Base-by-base conservation (phyloP, 345 rosid species). In the Linum usitatissimum region DNA sequence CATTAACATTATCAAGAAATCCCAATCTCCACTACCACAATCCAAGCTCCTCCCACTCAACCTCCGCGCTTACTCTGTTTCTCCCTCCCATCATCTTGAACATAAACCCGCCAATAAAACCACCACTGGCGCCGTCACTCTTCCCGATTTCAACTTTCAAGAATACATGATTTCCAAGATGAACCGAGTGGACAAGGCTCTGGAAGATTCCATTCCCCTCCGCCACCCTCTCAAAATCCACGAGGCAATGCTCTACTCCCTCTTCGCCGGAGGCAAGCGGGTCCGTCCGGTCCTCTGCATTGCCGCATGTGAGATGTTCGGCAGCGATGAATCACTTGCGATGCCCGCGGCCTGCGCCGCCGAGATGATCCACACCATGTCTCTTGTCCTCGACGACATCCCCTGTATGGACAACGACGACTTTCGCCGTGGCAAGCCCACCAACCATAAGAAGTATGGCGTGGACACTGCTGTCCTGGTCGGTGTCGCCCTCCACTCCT, bases 391-490 rank as follows among this genome's bases (percentile, higher is more conserved):
- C 9, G 59, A 55, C 59, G 59, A 55, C 30, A 28, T 55, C 59
- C 59, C 59, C 6, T 55, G 59, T 19, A 55, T 55, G 59, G 59
- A 55, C 59, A 19, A 87, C 21, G 95, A 78, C 18, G 85, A 81
- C 64, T 64, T 85, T n/a, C 68, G 84, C 0, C 78, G 88, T 5
- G 88, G 91, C 4, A 77, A 73, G 75, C 95, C 85, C 6, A 77
- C 91, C 0, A 84, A 66, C 59, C 87, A 87, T 68, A 78, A 68
- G 61, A 79, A 66, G 5, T 87, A 69, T 6, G 87, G 87, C 0
- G 88, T 83, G 58, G 83, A 73, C 42, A 79, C 77, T 0, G 91
- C 95, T 0, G 68, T 87, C 65, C 82, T 87, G 9, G 82, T 87
- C 0, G 85, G 91, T 0, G 88, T 84, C 8, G 90, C 95, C 4